These are phyloP conservation scores for Cercospora canescens DNA, from an alignment of 2,329 filamentous ascomycete genomes.

Conservation along the genomic window DNA sequence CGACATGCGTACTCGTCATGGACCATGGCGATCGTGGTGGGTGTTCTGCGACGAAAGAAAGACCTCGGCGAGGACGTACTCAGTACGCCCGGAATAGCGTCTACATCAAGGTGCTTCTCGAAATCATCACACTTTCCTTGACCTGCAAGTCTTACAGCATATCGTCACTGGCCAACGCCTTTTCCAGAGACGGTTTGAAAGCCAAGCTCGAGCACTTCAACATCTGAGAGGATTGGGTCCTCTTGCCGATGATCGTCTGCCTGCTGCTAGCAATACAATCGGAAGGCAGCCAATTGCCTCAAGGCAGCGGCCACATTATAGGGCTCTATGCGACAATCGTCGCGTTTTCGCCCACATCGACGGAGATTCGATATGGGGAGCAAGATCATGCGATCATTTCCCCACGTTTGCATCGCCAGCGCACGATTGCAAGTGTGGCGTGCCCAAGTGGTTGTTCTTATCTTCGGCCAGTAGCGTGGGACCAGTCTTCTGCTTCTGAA, in stretches of 20 bases:
- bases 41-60: too few relatives aligned
- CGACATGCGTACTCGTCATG: slow-evolving; percentile 38
- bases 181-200: slow-evolving; percentile 37
- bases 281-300: slow-evolving; percentile 51
- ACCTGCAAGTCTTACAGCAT: slow-evolving; percentile 39
- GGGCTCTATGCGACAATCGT: slow-evolving; percentile 47
- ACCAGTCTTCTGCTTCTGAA: background rate
- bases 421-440: slow-evolving; percentile 40
- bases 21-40: slow-evolving; percentile 31
- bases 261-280: slow-evolving; percentile 53
- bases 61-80: too few relatives aligned
- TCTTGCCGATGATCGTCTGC: slow-evolving; percentile 51
- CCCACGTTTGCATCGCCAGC: slow-evolving; percentile 47
- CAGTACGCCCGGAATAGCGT: background rate
- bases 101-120: slow-evolving; percentile 55
- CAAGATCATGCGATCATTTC: slow-evolving; percentile 47
- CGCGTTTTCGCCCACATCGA: slow-evolving; percentile 45
- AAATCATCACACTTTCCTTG: slow-evolving; percentile 42
- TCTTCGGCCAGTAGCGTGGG: background rate
- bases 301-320: slow-evolving; percentile 48
- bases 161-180: slow-evolving; percentile 31
- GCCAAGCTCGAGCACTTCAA: slow-evolving; percentile 48
- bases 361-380: slow-evolving; percentile 46
- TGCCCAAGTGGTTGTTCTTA: slow-evolving; percentile 5
- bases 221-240: slow-evolving; percentile 47